These are phyloP conservation scores for Remersonia thermophila DNA, from an alignment of 2,329 filamentous ascomycete genomes.

Conservation along the genomic window DNA sequence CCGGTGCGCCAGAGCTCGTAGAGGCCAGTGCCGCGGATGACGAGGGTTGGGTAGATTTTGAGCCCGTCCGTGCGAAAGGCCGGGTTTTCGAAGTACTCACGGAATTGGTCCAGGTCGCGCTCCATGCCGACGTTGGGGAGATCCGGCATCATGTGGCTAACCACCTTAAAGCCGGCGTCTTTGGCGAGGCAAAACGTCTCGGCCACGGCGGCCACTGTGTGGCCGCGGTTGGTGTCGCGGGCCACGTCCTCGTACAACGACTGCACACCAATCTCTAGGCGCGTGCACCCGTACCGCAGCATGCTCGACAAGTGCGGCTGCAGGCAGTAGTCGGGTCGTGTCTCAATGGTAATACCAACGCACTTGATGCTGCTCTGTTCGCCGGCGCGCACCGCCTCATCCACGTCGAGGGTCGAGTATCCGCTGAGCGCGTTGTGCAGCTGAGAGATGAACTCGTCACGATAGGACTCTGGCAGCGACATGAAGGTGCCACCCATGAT, in stretches of 20 bases:
- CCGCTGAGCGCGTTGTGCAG: constrained; percentile 94
- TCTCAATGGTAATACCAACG: constrained; percentile 97
- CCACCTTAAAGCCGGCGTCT: constrained; percentile 96
- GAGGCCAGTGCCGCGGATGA: constrained; percentile 89
- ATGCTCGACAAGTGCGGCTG: constrained; percentile 92
- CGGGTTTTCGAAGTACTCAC: constrained; percentile 95
- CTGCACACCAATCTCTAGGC: constrained; percentile 89
- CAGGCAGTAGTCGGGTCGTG: constrained; percentile 88
- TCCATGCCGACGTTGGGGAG: constrained; percentile 98
- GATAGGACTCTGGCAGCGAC: constrained; percentile 80
- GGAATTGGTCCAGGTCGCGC: constrained; percentile 89
- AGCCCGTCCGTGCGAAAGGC: constrained; percentile 91
- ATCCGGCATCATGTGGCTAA: constrained; percentile 99
- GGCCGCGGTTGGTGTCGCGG: constrained; percentile 92
- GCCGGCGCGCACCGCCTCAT: constrained; percentile 86
- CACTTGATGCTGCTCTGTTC: constrained; percentile 98
- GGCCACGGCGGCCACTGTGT: constrained; percentile 88
- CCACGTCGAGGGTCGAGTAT: constrained; percentile 86
- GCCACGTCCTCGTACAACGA: constrained; percentile 96
- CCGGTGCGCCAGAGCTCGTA: constrained; percentile 98
- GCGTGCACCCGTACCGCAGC: constrained; percentile 94
- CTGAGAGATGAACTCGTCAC: constrained; percentile 88
- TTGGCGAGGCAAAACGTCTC: constrained; percentile 97
- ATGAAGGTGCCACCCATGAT: constrained; percentile 99
- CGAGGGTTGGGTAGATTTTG: constrained; percentile 95